Evolutionary conservation across 208 protist species (phyloP).

Genomic region (Borovskyia barvae): DNA sequence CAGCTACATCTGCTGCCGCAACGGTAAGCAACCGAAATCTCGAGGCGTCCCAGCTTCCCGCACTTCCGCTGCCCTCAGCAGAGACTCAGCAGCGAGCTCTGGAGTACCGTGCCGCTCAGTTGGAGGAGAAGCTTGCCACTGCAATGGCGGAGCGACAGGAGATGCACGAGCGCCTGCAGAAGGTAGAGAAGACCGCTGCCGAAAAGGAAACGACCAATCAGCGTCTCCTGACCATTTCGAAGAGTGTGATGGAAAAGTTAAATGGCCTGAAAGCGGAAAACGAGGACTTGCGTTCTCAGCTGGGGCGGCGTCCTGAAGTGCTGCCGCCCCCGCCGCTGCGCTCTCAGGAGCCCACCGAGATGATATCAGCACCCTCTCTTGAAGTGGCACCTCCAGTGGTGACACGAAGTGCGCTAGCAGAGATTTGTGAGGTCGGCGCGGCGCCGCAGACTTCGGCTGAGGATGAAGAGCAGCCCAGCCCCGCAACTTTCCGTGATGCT

Average conservation of each 20-base stretch:
- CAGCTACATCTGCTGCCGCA: neutral
- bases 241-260: slow-evolving; percentile 38
- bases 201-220: slow-evolving; percentile 31
- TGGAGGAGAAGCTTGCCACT: slow-evolving; percentile 22
- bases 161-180: slow-evolving; percentile 19
- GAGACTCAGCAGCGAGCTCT: slow-evolving; percentile 15
- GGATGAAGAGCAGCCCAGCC: no score
- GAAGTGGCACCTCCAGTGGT: no score
- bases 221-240: slow-evolving; percentile 37
- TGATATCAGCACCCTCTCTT: neutral
- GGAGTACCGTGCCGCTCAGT: slow-evolving; percentile 9
- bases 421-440: no score
- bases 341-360: no score
- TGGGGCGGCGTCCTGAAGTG: no score
- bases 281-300: slow-evolving; percentile 14
- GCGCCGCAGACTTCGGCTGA: no score
- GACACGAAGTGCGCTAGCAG: no score
- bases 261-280: slow-evolving; percentile 25
- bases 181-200: slow-evolving; percentile 3
- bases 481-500: no score
- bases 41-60: neutral
- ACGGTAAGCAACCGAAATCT: no score
- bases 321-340: no score
- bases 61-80: neutral
- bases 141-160: slow-evolving; percentile 20